Percentiles rank a stretch among this genome's conserved stretches.
Conservation (phyloP, 73 alveolate genomes). For the Stentor roeselii region DNA sequence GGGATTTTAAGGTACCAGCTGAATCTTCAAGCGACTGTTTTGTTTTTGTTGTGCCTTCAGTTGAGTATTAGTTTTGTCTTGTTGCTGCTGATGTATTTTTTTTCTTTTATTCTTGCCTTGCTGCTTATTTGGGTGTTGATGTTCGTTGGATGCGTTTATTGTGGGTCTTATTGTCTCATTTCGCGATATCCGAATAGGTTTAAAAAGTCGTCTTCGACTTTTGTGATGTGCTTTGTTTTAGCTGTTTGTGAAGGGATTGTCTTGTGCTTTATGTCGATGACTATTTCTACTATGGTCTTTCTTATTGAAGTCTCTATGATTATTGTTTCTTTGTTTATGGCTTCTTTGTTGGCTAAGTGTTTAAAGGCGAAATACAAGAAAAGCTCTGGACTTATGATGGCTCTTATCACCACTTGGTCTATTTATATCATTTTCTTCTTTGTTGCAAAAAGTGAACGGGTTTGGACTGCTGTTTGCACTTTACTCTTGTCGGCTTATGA, state of each 20-base stretch:
- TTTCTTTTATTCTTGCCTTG: not conserved
- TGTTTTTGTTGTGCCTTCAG: not conserved
- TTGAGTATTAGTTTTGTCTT: conserved; percentile 21
- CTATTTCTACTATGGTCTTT: not conserved
- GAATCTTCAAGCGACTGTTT: not conserved
- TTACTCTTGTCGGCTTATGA: not conserved
- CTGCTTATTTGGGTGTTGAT: not conserved
- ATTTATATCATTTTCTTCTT: not conserved
- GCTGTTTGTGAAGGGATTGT: conserved; percentile 6
- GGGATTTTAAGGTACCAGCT: not conserved
- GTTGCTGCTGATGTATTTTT: not conserved
- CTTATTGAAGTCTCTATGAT: not conserved
- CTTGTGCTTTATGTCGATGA: not conserved
- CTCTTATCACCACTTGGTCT: not conserved
- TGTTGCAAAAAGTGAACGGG: not conserved
- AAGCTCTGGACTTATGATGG: conserved; percentile 3
- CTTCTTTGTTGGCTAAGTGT: not conserved
- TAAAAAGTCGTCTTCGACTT: not conserved
- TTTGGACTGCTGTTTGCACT: not conserved
- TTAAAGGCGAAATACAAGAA: not conserved
- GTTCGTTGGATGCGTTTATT: not conserved
- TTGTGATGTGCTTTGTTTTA: not conserved
- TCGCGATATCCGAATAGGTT: not conserved
- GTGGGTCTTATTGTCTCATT: not conserved
- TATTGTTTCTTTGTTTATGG: conserved; percentile 3